Base-by-base conservation (phyloP, 176 grass and related monocot genomes). In the Thinopyrum elongatum region DNA sequence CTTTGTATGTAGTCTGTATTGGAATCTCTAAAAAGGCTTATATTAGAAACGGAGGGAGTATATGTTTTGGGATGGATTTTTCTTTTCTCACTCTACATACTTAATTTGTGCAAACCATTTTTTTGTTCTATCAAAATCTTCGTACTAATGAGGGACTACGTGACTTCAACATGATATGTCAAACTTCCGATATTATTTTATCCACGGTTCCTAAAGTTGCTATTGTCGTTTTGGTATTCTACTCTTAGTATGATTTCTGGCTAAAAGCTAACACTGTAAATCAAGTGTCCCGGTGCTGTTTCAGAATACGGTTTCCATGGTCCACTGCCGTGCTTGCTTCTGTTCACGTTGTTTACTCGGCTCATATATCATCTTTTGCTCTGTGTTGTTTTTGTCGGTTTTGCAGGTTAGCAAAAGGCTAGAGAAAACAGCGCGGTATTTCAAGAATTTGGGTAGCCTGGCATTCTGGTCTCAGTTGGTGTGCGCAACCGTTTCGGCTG, bases 391-490 rank as follows among this genome's bases (percentile, higher is more conserved):
- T 25, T 44, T 42, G 14, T 22, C n/a, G 77, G 83, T 82, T 82
- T 59, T 83, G 31, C 90, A 98, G 96, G 93, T 98, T 67, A 88
- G 90, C 67, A 94, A 91, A 62, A 98, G 89, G 39, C 82, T 98
- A 84, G 88, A 88, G 82, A 89, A 92, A 85, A 95, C 94, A 22
- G 74, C 90, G 13, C 58, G 72, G 74, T 91, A 95, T 70, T 98
- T 98, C 69, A 98, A 92, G 82, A 94, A 77, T 35, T 65, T 98
- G 79, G 97, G 94, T 14, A 83, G 87, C 75, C 70, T 95, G 29
- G 97, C 88, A 21, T 98, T 98, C 72, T 98, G 97, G 97, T 91
- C 92, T 25, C 97, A 98, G 75, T 74, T 98, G 41, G 90, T 98
- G 6, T 95, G 88, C 80, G 94, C 94, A 0, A 78, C 91, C 84